phyloP scores from a whole-genome alignment of 1,284 basidiomycete species.

The Cutaneotrichosporon sp. region DNA sequence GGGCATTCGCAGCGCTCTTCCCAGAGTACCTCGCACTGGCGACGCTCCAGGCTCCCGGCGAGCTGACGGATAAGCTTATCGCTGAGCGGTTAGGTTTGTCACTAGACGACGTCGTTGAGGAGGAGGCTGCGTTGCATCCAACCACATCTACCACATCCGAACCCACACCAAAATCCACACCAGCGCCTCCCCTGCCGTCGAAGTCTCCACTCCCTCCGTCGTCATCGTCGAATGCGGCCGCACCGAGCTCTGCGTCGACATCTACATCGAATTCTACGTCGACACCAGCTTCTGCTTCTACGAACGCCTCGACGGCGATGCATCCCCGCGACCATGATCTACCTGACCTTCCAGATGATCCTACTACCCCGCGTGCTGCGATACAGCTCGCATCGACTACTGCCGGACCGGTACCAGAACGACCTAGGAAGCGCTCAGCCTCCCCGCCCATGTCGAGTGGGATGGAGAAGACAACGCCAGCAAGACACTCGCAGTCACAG shows the following conservation, averaged over 20 bases:
- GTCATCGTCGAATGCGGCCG: too few relatives aligned
- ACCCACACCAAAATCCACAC: neutral
- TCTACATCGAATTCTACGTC: neutral
- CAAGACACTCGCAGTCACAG: neutral
- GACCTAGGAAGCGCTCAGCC: neutral
- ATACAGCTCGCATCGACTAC: neutral
- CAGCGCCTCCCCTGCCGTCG: neutral
- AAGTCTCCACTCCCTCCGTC: neutral
- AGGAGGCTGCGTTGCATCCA: neutral
- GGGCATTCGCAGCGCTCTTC: constrained; percentile 36
- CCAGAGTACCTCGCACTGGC: constrained; percentile 40
- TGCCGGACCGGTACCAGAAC: neutral
- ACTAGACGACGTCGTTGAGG: neutral
- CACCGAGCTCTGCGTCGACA: neutral
- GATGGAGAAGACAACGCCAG: neutral
- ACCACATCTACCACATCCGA: neutral
- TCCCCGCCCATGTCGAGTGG: neutral
- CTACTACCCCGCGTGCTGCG: neutral
- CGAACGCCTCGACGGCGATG: neutral
- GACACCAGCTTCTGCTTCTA: too few relatives aligned
- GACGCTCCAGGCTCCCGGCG: constrained; percentile 27
- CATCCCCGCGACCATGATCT: neutral
- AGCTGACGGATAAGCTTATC: constrained; percentile 34
- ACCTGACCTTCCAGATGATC: neutral
- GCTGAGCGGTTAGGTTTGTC: constrained; percentile 24